Evolutionary conservation across 805 yeast species (phyloP).

Genomic region (Wickerhamiella qilinensis): DNA sequence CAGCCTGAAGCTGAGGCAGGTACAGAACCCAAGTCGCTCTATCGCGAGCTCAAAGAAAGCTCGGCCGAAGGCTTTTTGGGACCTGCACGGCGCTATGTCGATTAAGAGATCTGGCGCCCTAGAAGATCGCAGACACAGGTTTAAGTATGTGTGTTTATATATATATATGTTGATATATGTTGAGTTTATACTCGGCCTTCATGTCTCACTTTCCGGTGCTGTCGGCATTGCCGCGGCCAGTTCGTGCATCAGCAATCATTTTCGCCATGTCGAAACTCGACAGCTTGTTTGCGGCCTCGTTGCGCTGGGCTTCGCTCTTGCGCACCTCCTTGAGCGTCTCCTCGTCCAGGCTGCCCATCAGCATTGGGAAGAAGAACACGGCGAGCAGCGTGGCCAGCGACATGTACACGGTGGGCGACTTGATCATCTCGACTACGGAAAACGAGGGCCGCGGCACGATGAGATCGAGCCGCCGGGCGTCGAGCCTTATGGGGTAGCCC

Average conservation of each 20-base stretch:
- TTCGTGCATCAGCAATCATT: not conserved
- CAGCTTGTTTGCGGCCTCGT: not conserved
- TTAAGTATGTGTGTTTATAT: not conserved
- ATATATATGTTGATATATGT: too few relatives aligned
- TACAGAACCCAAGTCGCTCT: too few relatives aligned
- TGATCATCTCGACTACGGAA: constrained; percentile 18
- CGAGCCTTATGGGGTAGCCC: constrained; percentile 19
- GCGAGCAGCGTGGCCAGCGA: constrained; percentile 19
- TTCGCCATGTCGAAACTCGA: not conserved
- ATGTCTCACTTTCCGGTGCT: not conserved
- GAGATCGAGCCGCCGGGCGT: constrained; percentile 5
- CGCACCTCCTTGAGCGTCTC: not conserved
- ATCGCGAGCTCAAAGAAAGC: too few relatives aligned
- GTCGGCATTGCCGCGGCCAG: not conserved
- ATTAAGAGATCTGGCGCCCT: not conserved
- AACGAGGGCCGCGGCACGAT: constrained; percentile 17
- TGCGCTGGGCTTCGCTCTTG: not conserved
- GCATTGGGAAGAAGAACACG: constrained; percentile 22
- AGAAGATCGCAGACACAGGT: not conserved
- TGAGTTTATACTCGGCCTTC: too few relatives aligned
- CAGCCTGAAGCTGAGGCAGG: too few relatives aligned
- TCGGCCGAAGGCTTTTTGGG: too few relatives aligned
- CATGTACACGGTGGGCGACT: constrained; percentile 23
- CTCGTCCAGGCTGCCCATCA: not conserved
- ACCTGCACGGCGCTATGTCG: not conserved